These are phyloP conservation scores for Fusarium abutilonis DNA, from an alignment of 2,329 filamentous ascomycete genomes.

Conservation along the genomic window DNA sequence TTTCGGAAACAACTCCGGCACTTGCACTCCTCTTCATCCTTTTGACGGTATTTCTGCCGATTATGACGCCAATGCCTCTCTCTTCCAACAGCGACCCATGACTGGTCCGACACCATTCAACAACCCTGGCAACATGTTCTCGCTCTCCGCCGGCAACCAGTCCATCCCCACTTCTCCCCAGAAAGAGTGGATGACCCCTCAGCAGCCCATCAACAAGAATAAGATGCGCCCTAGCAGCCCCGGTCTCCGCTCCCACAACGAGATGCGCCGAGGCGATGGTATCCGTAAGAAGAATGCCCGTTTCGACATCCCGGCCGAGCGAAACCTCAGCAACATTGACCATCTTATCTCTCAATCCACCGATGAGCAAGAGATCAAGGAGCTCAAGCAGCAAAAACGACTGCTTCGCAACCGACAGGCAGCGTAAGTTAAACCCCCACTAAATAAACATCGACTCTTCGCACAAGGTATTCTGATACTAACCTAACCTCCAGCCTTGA, in stretches of 20 bases:
- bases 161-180: conserved; percentile 66
- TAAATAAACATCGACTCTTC: conserved; percentile 10
- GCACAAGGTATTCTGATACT: conserved; percentile 15
- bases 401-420: conserved; percentile 94
- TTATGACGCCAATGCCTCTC: conserved; percentile 62
- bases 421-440: conserved; percentile 72
- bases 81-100: conserved; percentile 66
- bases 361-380: conserved; percentile 94
- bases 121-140: conserved; percentile 65
- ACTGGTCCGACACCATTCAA: conserved; percentile 65
- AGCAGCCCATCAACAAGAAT: conserved; percentile 64
- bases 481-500: conserved; percentile 72
- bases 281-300: conserved; percentile 99
- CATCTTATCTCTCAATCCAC: conserved; percentile 87
- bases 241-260: conserved; percentile 77
- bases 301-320: conserved; percentile 94
- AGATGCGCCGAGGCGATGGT: conserved; percentile 81
- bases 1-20: conserved; percentile 57
- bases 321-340: conserved; percentile 95
- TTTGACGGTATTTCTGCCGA: conserved; percentile 67
- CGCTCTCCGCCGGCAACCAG: conserved; percentile 57
- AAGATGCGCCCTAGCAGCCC: conserved; percentile 73
- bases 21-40: conserved; percentile 77
- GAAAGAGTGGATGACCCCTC: conserved; percentile 66
- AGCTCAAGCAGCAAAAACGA: conserved; percentile 98